These are phyloP conservation scores for Babesia caballi DNA, from an alignment of 169 alveolate species.

Conservation along the genomic window DNA sequence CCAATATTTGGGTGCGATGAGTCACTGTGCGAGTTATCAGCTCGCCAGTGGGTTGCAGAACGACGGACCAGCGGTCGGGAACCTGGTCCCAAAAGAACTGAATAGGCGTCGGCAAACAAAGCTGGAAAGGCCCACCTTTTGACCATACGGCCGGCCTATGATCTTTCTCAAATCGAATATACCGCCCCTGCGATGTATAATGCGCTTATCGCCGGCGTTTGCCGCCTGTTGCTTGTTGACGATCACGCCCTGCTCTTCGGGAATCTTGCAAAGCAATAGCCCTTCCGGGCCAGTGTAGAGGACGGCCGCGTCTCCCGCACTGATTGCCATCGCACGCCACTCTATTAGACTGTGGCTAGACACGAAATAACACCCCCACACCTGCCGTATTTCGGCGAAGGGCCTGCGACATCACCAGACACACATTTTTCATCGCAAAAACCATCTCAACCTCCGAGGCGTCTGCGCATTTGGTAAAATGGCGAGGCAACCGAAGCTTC, in stretches of 20 bases:
- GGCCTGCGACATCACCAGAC: too few relatives aligned
- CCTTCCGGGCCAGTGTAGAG: conserved; percentile 59
- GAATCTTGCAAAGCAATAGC: conserved; percentile 28
- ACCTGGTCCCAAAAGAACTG: conserved; percentile 62
- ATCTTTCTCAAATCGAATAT: conserved; percentile 52
- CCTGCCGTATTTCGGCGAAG: too few relatives aligned
- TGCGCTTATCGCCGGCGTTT: conserved; percentile 37
- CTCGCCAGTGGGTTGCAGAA: conserved; percentile 77
- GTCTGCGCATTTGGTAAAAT: neutral
- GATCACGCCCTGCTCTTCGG: conserved; percentile 20
- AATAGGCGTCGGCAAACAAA: neutral
- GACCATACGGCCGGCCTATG: conserved; percentile 52
- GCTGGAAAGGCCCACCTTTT: conserved; percentile 18
- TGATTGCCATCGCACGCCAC: conserved; percentile 31
- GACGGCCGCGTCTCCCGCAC: conserved; percentile 48
- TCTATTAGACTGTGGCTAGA: too few relatives aligned
- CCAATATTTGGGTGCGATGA: conserved; percentile 85
- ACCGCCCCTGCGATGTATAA: conserved; percentile 53
- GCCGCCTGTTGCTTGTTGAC: conserved; percentile 57
- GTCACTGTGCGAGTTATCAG: conserved; percentile 72
- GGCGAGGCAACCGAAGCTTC: neutral
- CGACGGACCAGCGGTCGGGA: conserved; percentile 65
- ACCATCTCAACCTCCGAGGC: neutral
- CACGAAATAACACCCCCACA: too few relatives aligned
- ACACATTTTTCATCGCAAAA: too few relatives aligned